Percentiles rank a stretch among this genome's conserved stretches.
phyloP scores from a whole-genome alignment of 75 land plant species.

The Isoetes taiwanensis region DNA sequence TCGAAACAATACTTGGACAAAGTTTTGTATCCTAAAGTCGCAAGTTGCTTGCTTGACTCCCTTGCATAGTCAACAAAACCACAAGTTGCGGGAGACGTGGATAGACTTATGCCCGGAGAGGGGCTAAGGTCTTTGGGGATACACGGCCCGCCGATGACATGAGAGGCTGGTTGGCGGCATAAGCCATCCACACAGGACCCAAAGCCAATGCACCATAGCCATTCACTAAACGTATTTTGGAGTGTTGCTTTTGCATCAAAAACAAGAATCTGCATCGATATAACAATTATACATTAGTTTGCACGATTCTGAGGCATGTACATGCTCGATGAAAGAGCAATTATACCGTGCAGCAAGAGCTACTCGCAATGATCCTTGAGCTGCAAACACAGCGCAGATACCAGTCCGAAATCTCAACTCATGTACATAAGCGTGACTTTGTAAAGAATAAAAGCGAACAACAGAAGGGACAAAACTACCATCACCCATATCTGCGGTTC shows the following conservation, averaged over 20 bases:
- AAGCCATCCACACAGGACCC: conserved; percentile 87
- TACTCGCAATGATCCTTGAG: conserved; percentile 60
- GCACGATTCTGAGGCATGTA: background rate
- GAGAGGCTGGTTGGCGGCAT: conserved; percentile 60
- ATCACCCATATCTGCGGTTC: too few species aligned
- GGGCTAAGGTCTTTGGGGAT: conserved; percentile 59
- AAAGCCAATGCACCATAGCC: conserved; percentile 85
- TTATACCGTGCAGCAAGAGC: conserved; percentile 64
- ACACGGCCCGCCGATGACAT: conserved; percentile 50
- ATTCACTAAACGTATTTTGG: conserved; percentile 60
- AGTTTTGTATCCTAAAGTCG: conserved; percentile 66
- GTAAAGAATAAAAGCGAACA: conserved; percentile 70
- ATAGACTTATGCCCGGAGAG: conserved; percentile 64
- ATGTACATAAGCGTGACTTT: conserved; percentile 57
- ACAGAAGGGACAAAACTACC: conserved; percentile 38
- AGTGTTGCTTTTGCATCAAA: conserved; percentile 67
- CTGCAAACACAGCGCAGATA: conserved; percentile 68
- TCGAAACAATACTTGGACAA: conserved; percentile 67
- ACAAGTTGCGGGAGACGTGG: conserved; percentile 56
- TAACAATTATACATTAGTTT: background rate
- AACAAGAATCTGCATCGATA: conserved; percentile 84
- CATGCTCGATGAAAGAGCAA: too few species aligned
- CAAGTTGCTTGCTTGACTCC: conserved; percentile 87
- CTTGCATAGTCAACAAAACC: conserved; percentile 77
- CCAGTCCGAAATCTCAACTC: conserved; percentile 56